Evolutionary conservation across 805 yeast genomes (phyloP).

Genomic region (Sugiyamaella floridensis): DNA sequence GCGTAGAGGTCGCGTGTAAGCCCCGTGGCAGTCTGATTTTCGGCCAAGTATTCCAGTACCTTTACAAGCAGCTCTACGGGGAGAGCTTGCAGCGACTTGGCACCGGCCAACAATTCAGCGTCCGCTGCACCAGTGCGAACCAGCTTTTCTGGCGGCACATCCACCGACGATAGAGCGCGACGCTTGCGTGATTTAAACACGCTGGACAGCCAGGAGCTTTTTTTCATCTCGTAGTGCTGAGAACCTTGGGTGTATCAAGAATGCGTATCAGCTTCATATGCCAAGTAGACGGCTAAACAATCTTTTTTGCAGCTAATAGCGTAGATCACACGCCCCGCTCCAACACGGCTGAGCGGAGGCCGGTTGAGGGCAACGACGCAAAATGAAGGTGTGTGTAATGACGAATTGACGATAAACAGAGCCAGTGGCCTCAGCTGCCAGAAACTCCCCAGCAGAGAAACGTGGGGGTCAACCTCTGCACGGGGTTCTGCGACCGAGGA

Average conservation of each 20-base stretch:
- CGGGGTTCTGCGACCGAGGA: too few relatives aligned
- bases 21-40: not conserved
- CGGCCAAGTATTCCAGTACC: not conserved
- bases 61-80: not conserved
- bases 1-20: not conserved
- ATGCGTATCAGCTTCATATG: not conserved
- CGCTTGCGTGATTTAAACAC: not conserved
- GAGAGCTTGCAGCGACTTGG: not conserved
- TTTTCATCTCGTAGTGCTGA: not conserved
- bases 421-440: too few relatives aligned
- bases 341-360: too few relatives aligned
- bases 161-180: not conserved
- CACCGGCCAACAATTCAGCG: not conserved
- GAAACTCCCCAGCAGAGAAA: too few relatives aligned
- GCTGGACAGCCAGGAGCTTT: not conserved
- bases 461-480: too few relatives aligned
- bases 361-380: too few relatives aligned
- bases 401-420: too few relatives aligned
- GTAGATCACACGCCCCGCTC: too few relatives aligned
- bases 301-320: too few relatives aligned
- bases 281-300: not conserved
- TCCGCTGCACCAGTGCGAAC: not conserved
- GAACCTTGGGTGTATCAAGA: not conserved
- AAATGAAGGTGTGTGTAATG: too few relatives aligned
- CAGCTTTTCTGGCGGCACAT: not conserved